Conservation (phyloP, 805 yeast genomes). For the Blastobotrys muscicola region DNA sequence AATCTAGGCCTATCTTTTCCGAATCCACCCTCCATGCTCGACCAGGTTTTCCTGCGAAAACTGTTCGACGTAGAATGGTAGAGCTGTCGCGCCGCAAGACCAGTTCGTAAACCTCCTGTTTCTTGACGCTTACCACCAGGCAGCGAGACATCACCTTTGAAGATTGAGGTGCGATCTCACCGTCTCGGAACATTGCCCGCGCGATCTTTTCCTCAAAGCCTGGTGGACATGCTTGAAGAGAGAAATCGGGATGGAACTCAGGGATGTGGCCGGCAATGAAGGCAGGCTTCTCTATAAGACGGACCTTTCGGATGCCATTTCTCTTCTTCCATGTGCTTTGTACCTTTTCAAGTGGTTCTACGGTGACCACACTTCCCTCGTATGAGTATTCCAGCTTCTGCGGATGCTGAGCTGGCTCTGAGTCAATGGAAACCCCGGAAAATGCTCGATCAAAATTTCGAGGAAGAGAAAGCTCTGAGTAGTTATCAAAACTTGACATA, state of each 20-base stretch:
- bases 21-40: neutral
- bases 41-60: neutral
- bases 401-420: neutral
- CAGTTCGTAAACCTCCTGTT: constrained; percentile 13
- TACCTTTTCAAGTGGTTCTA: neutral
- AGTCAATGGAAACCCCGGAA: neutral
- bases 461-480: too few species aligned
- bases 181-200: constrained; percentile 17
- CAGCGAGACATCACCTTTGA: constrained; percentile 4
- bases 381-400: neutral
- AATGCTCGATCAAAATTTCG: too few species aligned
- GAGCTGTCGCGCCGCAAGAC: constrained; percentile 6
- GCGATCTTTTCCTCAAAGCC: constrained; percentile 16
- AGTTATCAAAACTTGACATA: too few species aligned
- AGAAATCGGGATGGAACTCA: constrained; percentile 20
- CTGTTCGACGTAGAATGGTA: neutral
- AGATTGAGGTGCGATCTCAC: constrained; percentile 4
- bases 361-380: neutral
- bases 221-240: constrained; percentile 18
- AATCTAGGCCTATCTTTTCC: too few species aligned
- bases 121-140: constrained; percentile 10
- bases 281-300: constrained; percentile 7
- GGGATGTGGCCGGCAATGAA: constrained; percentile 19
- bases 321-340: neutral
- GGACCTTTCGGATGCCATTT: neutral